These are phyloP conservation scores for Rhodotorula sp. DNA, from an alignment of 1,284 basidiomycete genomes.

Conservation along the genomic window DNA sequence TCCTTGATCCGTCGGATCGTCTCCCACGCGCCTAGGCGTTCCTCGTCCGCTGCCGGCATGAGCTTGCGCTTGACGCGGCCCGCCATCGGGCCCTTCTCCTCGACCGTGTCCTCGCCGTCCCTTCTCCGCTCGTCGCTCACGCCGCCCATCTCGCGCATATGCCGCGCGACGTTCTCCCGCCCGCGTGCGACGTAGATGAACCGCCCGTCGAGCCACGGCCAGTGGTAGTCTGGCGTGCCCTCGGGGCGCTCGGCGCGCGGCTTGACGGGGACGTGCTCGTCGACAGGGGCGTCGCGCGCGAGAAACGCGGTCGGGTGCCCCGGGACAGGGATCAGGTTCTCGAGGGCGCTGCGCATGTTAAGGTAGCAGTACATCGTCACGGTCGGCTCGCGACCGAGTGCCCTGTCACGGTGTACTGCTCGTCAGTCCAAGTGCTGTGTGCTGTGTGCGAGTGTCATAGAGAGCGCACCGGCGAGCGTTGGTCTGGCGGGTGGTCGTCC, in stretches of 20 bases:
- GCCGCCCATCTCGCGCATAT: conserved; percentile 35
- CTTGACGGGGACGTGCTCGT: background rate
- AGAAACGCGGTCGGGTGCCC: conserved; percentile 33
- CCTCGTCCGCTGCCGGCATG: conserved; percentile 7
- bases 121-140: background rate
- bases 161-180: conserved; percentile 18
- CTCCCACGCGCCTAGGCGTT: conserved; percentile 19
- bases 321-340: conserved; percentile 32
- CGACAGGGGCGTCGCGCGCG: conserved; percentile 21
- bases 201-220: conserved; percentile 34
- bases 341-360: conserved; percentile 35
- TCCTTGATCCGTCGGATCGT: conserved; percentile 27
- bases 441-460: background rate
- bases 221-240: conserved; percentile 31
- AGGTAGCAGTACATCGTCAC: conserved; percentile 39
- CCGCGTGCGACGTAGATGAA: conserved; percentile 39
- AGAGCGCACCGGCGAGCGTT: conserved; percentile 32
- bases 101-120: background rate
- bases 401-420: conserved; percentile 5
- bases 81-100: background rate
- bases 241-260: background rate
- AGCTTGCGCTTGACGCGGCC: background rate
- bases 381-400: conserved; percentile 28
- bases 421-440: background rate
- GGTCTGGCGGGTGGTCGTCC: conserved; percentile 30